A percentile compares a stretch with the other conserved stretches of the same genome.
Evolutionary conservation across 1,139 yeast species (phyloP).

Genomic region (Yamadazyma jaroonii): DNA sequence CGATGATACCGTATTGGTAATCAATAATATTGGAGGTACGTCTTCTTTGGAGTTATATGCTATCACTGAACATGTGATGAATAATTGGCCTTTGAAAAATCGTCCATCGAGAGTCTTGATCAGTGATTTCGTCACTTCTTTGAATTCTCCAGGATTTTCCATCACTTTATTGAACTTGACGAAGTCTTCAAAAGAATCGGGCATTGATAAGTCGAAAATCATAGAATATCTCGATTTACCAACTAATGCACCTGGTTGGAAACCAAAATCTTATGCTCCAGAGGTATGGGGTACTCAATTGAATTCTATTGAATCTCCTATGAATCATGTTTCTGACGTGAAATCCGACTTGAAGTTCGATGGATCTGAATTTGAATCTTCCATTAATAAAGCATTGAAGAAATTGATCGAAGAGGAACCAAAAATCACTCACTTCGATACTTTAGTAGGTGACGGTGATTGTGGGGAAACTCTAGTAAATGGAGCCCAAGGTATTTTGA

Average conservation of each 20-base stretch:
- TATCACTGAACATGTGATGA: conserved; percentile 49
- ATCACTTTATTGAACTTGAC: conserved; percentile 71
- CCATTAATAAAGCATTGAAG: conserved; percentile 50
- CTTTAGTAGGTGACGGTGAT: conserved; percentile 94
- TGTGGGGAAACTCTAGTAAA: conserved; percentile 88
- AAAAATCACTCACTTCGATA: conserved; percentile 77
- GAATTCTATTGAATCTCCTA: conserved; percentile 30
- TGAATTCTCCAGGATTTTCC: conserved; percentile 90
- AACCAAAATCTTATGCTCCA: conserved; percentile 31
- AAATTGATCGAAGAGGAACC: conserved; percentile 62
- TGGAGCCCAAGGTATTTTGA: conserved; percentile 73
- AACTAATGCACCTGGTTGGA: conserved; percentile 86
- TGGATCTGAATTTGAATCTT: conserved; percentile 30
- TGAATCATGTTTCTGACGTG: conserved; percentile 22
- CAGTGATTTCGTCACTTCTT: conserved; percentile 80
- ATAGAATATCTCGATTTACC: conserved; percentile 60
- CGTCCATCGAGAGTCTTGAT: conserved; percentile 63
- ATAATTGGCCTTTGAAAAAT: conserved; percentile 47
- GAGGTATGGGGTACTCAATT: conserved; percentile 22
- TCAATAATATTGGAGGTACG: conserved; percentile 85
- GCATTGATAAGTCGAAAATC: conserved; percentile 27
- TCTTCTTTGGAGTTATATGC: conserved; percentile 73
- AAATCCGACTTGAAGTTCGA: conserved; percentile 42
- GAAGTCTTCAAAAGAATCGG: conserved; percentile 31
- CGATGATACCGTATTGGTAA: conserved; percentile 67